These are phyloP conservation scores for Beauveria caledonica DNA, from an alignment of 2,329 filamentous ascomycete genomes.

Conservation along the genomic window DNA sequence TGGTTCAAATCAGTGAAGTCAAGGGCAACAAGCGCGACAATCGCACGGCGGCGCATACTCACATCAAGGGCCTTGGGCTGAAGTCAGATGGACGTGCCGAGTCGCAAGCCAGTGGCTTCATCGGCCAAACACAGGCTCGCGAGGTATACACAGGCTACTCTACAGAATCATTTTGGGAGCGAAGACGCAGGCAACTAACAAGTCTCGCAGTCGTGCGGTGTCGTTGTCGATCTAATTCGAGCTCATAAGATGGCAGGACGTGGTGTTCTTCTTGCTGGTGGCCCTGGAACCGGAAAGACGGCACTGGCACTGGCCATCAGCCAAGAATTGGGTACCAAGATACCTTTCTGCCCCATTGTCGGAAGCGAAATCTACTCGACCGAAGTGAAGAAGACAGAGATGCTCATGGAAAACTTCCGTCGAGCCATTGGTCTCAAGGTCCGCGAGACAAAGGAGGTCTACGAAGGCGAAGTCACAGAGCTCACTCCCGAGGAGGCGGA, in stretches of 20 bases:
- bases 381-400: constrained; percentile 98
- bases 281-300: constrained; percentile 94
- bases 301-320: constrained; percentile 91
- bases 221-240: constrained; percentile 92
- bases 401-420: constrained; percentile 98
- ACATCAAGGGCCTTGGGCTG: constrained; percentile 92
- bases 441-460: constrained; percentile 97
- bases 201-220: constrained; percentile 68
- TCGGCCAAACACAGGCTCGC: constrained; percentile 79
- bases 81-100: constrained; percentile 81
- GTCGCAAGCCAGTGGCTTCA: constrained; percentile 70
- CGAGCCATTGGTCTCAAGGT: constrained; percentile 94
- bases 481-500: constrained; percentile 96
- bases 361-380: constrained; percentile 97
- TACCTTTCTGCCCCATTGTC: constrained; percentile 96
- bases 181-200: background rate
- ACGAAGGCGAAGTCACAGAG: constrained; percentile 97
- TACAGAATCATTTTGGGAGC: background rate
- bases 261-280: constrained; percentile 86
- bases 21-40: constrained; percentile 93
- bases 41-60: constrained; percentile 91
- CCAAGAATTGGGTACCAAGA: constrained; percentile 95
- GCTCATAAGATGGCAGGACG: constrained; percentile 96
- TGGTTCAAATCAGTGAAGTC: constrained; percentile 90
- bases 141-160: constrained; percentile 53